Evolutionary conservation across 805 yeast species (phyloP).

Genomic region (Candida quercuum): DNA sequence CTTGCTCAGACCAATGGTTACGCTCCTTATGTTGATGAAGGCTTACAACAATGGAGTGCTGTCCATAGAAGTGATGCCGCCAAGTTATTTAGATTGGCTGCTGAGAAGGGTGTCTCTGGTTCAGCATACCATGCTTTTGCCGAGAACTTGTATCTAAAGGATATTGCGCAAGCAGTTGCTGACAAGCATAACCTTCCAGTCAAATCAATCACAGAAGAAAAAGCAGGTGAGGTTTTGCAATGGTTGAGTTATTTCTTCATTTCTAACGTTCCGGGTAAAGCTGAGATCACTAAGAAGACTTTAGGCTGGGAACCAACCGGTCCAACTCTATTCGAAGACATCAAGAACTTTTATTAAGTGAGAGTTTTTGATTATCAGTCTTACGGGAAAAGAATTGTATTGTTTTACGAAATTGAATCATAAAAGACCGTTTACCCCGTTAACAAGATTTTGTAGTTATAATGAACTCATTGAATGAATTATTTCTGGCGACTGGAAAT

Average conservation of each 20-base stretch:
- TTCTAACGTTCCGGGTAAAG: constrained; percentile 11
- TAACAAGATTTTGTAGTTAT: too few relatives aligned
- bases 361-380: too few relatives aligned
- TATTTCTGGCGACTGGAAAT: too few relatives aligned
- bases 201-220: constrained; percentile 13
- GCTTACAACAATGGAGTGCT: constrained; percentile 28
- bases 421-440: too few relatives aligned
- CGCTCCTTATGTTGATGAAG: constrained; percentile 33
- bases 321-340: constrained; percentile 20
- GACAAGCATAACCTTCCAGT: constrained; percentile 13
- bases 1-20: constrained; percentile 28
- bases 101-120: constrained; percentile 24
- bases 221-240: constrained; percentile 8
- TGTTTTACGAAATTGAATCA: too few relatives aligned
- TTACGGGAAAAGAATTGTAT: too few relatives aligned
- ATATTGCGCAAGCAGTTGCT: constrained; percentile 25
- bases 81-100: constrained; percentile 22
- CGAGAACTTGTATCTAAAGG: constrained; percentile 21
- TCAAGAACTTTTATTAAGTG: too few relatives aligned
- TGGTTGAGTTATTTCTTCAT: constrained; percentile 12
- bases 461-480: too few relatives aligned
- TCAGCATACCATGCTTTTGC: constrained; percentile 23
- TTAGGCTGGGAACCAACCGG: constrained; percentile 26
- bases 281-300: constrained; percentile 17
- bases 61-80: constrained; percentile 33